Evolutionary conservation across 2,329 filamentous ascomycete species (phyloP), one percentile per base, ranked within the genome.

Genomic region (Stagonosporopsis chrysanthemi): DNA sequence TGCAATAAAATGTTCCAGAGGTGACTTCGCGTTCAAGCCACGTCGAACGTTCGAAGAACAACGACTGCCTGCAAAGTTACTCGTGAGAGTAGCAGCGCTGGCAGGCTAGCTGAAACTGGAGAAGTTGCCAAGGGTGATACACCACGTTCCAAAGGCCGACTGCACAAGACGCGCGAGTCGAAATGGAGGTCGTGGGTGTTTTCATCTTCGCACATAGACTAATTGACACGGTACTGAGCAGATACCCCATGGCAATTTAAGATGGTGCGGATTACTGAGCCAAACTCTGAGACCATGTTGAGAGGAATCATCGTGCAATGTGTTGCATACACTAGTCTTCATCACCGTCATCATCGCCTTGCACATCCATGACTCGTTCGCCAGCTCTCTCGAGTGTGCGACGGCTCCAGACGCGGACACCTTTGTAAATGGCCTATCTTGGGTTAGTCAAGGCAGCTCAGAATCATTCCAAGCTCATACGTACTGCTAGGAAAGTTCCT

Each of bases 191-290:
- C 66, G 58, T 60, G 64, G 59, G 72, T 71, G 65, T 66, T 68
- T 84, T 68, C 65, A 84, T 97, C 83, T 97, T 83, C 91, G 92
- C 92, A 96, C 90, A 88, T 90, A 73, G 92, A 97, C 92, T 95
- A 88, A 93, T 95, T 88, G 89, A 88, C 91, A 92, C 86, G 86
- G 87, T 88, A 94, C 85, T 85, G 90, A 84, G 61, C 61, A 71
- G 65, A 58, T 65, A 69, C 70, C 80, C 87, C 85, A 85, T 92
- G 91, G 86, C 91, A 96, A 95, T 92, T 97, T 90, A 97, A 96
- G 89, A 90, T 90, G 89, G 90, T 94, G 92, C 92, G 90, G 76
- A 63, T 51, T 36, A 48, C 24, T 56, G 39, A 36, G 38, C 36
- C 26, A 19, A n/a, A 22, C 49, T 46, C 23, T 54, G 44, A 45